Evolutionary conservation across 176 grass and related monocot genomes (phyloP), one percentile per base, ranked within the genome.

Genomic region (Raddia guianensis): DNA sequence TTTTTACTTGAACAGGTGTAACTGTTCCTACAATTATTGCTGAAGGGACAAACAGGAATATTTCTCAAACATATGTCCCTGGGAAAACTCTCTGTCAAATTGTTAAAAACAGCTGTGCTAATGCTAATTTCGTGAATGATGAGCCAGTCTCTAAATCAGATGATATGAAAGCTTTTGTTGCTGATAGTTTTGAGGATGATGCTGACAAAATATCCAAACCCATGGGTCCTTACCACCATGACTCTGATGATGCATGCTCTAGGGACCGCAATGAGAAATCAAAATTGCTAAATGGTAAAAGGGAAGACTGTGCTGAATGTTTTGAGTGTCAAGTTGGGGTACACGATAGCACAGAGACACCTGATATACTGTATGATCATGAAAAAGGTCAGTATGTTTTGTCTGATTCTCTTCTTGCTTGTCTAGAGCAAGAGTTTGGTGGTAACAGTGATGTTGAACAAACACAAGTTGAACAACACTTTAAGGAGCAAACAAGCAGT

Each of bases 111-210:
- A 65, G 63, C 47, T 45, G 63, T 1, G 5, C 47, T 83, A 68
- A 60, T 86, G 67, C 52, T 72, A 78, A 60, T 53, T 73, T 48
- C 78, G 67, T 64, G 74, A 63, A 48, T 46, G 42, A 61, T 82
- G 88, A 89, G 57, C 77, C 44, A 70, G 79, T 66, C 50, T 15
- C 58, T 78, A 72, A 83, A 78, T 81, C 40, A 27, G 79, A 83
- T 32, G 55, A 81, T 27, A 66, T 70, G 63, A 87, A 73, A 63
- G 51, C 32, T 82, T 66, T 91, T 48, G 80, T 92, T 58, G 76
- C 86, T 87, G 91, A 97, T 87, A 94, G 87, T 87, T 94, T 92
- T 82, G 89, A 97, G 89, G 87, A 90, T 84, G 85, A 89, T 83
- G 49, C 50, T 42, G 53, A 73, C 14, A 80, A 58, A 49, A 58